Percentiles rank a stretch among this genome's conserved stretches.
phyloP scores from a whole-genome alignment of 1,139 yeast genomes.

The Suhomyces chickasaworum region DNA sequence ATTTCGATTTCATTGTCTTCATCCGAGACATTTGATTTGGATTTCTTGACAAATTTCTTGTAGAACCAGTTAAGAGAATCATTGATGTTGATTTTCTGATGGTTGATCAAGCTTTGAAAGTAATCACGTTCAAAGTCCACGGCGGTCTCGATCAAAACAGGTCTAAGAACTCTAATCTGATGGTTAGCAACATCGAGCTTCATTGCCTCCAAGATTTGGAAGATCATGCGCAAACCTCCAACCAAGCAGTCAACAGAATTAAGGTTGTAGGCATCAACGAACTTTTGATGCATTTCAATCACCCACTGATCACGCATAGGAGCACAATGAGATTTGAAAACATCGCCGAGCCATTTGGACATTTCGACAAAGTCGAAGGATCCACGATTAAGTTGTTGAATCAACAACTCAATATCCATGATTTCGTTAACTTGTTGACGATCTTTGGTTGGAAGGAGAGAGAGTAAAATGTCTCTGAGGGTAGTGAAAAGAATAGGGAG shows the following conservation, averaged over 20 bases:
- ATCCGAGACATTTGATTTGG: conserved; percentile 15
- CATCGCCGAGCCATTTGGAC: conserved; percentile 69
- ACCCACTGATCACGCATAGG: conserved; percentile 96
- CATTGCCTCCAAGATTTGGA: conserved; percentile 92
- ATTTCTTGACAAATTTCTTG: conserved; percentile 35
- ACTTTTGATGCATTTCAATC: conserved; percentile 74
- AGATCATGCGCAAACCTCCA: conserved; percentile 76
- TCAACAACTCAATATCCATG: conserved; percentile 73
- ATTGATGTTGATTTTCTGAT: conserved; percentile 64
- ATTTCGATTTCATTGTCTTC: conserved; percentile 17
- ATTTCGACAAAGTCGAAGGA: conserved; percentile 68
- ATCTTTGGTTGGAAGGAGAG: conserved; percentile 79
- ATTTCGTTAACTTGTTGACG: conserved; percentile 68
- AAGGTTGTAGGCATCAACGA: conserved; percentile 60
- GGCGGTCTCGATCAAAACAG: conserved; percentile 83
- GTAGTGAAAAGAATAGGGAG: conserved; percentile 73
- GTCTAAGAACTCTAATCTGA: conserved; percentile 83
- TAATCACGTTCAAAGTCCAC: conserved; percentile 91
- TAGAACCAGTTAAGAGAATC: conserved; percentile 76
- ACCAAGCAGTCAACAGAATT: conserved; percentile 60
- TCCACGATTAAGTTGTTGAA: conserved; percentile 73
- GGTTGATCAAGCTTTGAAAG: conserved; percentile 68
- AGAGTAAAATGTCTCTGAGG: conserved; percentile 71
- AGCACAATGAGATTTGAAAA: conserved; percentile 84
- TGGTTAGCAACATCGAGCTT: conserved; percentile 94